Evolutionary conservation across 768 basidiomycete genomes (phyloP), one percentile per base, ranked within the genome.

Genomic region (Boletellus emodensis): DNA sequence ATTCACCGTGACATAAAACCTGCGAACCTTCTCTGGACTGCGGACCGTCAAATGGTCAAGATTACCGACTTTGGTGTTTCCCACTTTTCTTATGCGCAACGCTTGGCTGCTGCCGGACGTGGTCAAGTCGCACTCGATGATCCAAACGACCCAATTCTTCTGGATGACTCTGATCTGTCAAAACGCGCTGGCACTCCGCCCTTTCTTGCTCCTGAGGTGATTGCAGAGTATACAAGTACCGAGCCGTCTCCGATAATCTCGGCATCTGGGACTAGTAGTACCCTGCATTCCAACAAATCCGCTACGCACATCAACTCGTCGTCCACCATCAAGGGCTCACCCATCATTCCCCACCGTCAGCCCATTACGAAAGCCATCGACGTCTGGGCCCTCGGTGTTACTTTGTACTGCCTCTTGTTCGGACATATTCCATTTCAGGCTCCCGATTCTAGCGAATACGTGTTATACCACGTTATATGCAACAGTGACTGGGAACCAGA

Each of bases 1-100:
- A 97, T 99, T 44, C 96, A 99, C 71, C 90, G 96, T 50, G 96
- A 99, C 72, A 98, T 99, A 74, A 99, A 99, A 66, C 96, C 96
- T 24, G 91, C 94, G 40, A 99, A 99, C 69, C 83, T 99, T 20
- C 79, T 99, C 26, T 93, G 90, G 84, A 87, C 88, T 3, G 77
- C 79, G 24, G 89, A 95, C 72, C 84, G 90, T 46, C 81, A 82
- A 52, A 82, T 81, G 51, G 94, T 98, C 71, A 99, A 99, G 71
- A 98, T 99, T 53, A 92, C 87, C 24, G 96, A 99, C 71, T 98
- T 99, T 69, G 96, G 96, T 46, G 93, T 96, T 46, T 94, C 95
- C 14, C 92, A 95, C 65, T 94, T 95, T 70, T 95, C 92, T 5
- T 87, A 91, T 60, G 90, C 93, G 0, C 85, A 94, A 55, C 80